phyloP scores from a whole-genome alignment of 2,329 filamentous ascomycete genomes.

The Cladosporium colombiae region DNA sequence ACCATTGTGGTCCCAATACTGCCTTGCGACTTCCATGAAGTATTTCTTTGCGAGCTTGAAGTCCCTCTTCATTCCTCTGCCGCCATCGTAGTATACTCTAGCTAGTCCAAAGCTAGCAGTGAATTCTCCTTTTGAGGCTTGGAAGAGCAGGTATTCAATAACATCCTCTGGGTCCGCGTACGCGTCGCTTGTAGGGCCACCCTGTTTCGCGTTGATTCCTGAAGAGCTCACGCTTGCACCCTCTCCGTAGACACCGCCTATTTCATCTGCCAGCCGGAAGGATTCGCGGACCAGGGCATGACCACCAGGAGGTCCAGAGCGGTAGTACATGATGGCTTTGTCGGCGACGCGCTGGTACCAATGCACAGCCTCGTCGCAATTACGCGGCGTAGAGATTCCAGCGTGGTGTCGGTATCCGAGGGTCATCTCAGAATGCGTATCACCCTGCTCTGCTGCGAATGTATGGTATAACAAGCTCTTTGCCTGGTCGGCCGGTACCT shows the following conservation, averaged over 20 bases:
- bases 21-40: slow-evolving; percentile 75
- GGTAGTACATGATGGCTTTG: slow-evolving; percentile 84
- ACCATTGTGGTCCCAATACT: slow-evolving; percentile 79
- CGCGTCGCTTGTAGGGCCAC: slow-evolving; percentile 72
- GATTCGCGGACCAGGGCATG: slow-evolving; percentile 74
- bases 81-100: slow-evolving; percentile 84
- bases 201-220: slow-evolving; percentile 75
- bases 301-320: slow-evolving; percentile 87
- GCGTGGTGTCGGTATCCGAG: slow-evolving; percentile 81
- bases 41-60: slow-evolving; percentile 74
- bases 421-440: slow-evolving; percentile 89
- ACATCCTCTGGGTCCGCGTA: slow-evolving; percentile 90
- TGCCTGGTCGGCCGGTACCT: slow-evolving; percentile 82
- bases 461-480: slow-evolving; percentile 92
- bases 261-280: slow-evolving; percentile 84
- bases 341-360: slow-evolving; percentile 95
- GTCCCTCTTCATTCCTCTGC: slow-evolving; percentile 71
- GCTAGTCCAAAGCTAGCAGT: slow-evolving; percentile 85
- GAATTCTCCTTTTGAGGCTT: slow-evolving; percentile 86
- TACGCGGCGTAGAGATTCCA: slow-evolving; percentile 81
- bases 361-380: slow-evolving; percentile 79
- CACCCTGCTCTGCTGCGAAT: slow-evolving; percentile 81
- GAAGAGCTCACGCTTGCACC: slow-evolving; percentile 89
- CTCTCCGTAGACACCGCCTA: slow-evolving; percentile 91
- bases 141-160: slow-evolving; percentile 87